These are phyloP conservation scores for Paracoccidioides lutzii DNA, from an alignment of 2,329 filamentous ascomycete species.

Conservation along the genomic window DNA sequence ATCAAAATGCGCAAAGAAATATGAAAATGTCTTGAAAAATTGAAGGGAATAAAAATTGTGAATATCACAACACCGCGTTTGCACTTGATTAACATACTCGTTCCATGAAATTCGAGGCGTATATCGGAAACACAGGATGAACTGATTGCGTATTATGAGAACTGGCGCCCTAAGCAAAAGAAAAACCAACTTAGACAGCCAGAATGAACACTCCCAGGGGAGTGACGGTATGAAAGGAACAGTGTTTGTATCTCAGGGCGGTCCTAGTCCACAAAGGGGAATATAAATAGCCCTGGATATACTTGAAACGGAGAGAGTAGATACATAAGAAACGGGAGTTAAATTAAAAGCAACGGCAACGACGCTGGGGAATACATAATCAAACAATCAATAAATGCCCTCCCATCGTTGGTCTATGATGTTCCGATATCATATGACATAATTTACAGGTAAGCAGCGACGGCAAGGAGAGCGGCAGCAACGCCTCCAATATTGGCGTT, in stretches of 20 bases:
- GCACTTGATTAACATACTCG: no score
- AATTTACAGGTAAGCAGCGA: conserved; percentile 33
- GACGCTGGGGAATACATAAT: neutral
- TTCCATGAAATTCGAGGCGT: no score
- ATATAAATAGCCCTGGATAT: neutral
- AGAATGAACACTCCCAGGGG: no score
- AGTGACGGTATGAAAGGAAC: no score
- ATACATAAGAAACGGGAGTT: neutral
- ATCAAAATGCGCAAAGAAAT: neutral
- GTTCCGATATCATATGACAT: neutral
- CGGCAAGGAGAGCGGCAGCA: conserved; percentile 14
- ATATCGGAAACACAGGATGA: no score
- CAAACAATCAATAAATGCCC: neutral
- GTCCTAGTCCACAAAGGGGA: neutral
- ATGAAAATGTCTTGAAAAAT: no score
- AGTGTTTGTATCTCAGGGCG: no score
- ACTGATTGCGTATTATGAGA: no score
- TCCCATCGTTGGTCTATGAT: neutral
- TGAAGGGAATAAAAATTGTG: neutral
- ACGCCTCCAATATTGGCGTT: conserved; percentile 10
- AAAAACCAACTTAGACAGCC: no score
- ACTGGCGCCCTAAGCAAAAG: no score
- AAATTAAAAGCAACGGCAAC: neutral
- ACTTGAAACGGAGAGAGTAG: neutral
- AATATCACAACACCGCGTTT: no score